These are phyloP conservation scores for Aspergillus tamarii DNA, from an alignment of 2,329 filamentous ascomycete species.

Conservation along the genomic window DNA sequence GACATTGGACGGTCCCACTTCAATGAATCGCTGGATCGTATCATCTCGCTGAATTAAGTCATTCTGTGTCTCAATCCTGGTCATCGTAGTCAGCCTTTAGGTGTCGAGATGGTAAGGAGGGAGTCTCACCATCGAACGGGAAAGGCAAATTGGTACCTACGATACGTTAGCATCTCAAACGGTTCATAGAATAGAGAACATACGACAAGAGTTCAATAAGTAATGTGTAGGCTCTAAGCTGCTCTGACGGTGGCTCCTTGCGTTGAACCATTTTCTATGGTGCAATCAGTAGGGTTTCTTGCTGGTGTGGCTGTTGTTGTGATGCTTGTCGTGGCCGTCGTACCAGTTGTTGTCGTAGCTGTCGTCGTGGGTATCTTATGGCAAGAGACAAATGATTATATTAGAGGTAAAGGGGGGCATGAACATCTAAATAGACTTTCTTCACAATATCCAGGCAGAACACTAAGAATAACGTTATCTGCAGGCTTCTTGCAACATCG, in stretches of 20 bases:
- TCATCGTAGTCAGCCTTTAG: not conserved
- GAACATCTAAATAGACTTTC: not conserved
- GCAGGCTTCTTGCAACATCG: not conserved
- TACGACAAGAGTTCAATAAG: not conserved
- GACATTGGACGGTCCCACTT: not conserved
- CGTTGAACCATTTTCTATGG: not conserved
- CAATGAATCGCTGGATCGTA: not conserved
- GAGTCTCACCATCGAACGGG: not conserved
- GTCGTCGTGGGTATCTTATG: not conserved
- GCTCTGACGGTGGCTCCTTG: not conserved
- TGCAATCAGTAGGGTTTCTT: not conserved
- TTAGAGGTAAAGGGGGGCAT: not conserved
- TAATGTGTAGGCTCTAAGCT: not conserved
- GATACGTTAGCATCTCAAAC: not conserved
- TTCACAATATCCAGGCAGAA: not conserved
- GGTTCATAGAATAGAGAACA: not conserved
- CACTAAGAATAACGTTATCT: not conserved
- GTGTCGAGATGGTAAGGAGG: not conserved
- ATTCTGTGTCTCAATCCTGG: not conserved
- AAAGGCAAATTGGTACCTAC: not conserved
- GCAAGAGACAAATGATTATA: not conserved
- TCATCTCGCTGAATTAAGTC: not conserved
- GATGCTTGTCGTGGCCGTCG: too few species aligned
- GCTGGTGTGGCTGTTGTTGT: not conserved
- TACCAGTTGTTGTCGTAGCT: too few species aligned